phyloP scores from a whole-genome alignment of 768 basidiomycete species.

The Lactarius trivialis region DNA sequence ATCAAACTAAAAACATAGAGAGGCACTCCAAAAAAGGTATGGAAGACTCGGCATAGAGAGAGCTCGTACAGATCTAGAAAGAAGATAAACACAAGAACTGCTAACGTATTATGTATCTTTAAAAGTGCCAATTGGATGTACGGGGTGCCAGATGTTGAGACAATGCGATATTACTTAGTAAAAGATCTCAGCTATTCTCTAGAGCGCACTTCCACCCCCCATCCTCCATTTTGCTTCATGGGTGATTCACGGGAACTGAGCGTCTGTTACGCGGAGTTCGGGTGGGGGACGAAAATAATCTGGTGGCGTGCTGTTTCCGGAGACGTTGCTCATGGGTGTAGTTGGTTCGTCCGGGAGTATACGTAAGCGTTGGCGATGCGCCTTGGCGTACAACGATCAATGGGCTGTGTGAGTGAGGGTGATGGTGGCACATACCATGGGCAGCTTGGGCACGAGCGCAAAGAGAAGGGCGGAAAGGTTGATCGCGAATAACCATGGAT shows the following conservation, averaged over 20 bases:
- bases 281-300: conserved; percentile 26
- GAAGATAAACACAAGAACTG: background rate
- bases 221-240: background rate
- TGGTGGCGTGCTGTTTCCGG: conserved; percentile 39
- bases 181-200: conserved; percentile 21
- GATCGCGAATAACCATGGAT: conserved; percentile 88
- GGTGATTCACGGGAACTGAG: conserved; percentile 35
- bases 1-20: background rate
- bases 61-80: conserved; percentile 1
- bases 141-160: background rate
- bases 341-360: conserved; percentile 62
- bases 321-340: conserved; percentile 57
- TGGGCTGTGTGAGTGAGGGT: no score
- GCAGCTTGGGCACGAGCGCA: conserved; percentile 92
- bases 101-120: conserved; percentile 2
- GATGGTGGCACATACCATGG: conserved; percentile 57
- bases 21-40: background rate
- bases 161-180: conserved; percentile 15
- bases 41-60: background rate
- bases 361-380: conserved; percentile 77
- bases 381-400: conserved; percentile 40
- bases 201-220: background rate
- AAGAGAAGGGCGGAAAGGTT: conserved; percentile 78
- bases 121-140: conserved; percentile 1
- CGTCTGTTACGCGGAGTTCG: conserved; percentile 39